Conservation (phyloP, 202 grass and related monocot species). For the Digitaria exilis region DNA sequence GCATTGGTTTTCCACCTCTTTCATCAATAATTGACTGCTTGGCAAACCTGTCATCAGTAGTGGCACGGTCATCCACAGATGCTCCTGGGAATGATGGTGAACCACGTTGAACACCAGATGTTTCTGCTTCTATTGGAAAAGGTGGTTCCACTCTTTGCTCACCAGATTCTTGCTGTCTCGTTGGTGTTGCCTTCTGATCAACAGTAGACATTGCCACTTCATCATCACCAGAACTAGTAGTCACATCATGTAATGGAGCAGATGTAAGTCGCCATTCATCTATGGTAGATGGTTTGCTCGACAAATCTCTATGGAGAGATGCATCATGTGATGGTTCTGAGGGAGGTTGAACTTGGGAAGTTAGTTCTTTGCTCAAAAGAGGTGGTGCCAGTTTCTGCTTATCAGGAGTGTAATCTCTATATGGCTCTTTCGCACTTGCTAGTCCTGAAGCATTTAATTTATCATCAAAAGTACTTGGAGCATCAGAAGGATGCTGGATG, state of each 20-base stretch:
- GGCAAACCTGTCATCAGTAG: not conserved
- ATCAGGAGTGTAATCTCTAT: slow-evolving; percentile 20
- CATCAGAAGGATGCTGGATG: slow-evolving; percentile 1
- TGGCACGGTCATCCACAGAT: not conserved
- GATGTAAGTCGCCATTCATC: slow-evolving; percentile 35
- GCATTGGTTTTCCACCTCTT: slow-evolving; percentile 14
- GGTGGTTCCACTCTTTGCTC: slow-evolving; percentile 29
- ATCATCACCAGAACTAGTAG: slow-evolving; percentile 23
- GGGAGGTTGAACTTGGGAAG: slow-evolving; percentile 27
- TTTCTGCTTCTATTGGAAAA: slow-evolving; percentile 26
- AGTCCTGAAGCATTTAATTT: slow-evolving; percentile 22
- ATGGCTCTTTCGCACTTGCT: not conserved
- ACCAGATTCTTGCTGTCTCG: slow-evolving; percentile 12
- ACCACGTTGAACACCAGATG: slow-evolving; percentile 25
- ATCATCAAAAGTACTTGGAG: slow-evolving; percentile 14
- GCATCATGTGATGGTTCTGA: slow-evolving; percentile 9
- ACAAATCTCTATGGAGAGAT: slow-evolving; percentile 31
- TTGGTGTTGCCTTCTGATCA: slow-evolving; percentile 34
- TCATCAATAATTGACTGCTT: not conserved
- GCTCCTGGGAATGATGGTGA: slow-evolving; percentile 27
- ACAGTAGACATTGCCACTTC: not conserved
- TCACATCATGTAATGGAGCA: slow-evolving; percentile 20
- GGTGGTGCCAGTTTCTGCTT: slow-evolving; percentile 32
- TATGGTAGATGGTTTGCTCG: slow-evolving; percentile 32
- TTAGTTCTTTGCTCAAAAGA: slow-evolving; percentile 12